A percentile compares a stretch with the other conserved stretches of the same genome.
Conservation (phyloP, 257 asterid genomes). For the Perilla frutescens region DNA sequence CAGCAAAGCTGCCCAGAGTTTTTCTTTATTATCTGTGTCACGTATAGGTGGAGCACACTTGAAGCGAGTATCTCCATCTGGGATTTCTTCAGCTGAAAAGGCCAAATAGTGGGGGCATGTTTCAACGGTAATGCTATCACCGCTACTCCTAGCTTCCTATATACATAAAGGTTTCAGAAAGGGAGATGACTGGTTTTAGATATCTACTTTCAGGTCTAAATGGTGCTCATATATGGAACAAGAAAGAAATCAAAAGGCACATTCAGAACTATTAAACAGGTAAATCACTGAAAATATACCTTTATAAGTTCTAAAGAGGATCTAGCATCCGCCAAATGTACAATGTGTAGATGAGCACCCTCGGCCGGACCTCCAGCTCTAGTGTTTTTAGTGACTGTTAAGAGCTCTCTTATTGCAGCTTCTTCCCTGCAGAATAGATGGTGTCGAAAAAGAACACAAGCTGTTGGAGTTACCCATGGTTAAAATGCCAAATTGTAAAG, state of each 20-base stretch:
- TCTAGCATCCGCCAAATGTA: constrained; percentile 88
- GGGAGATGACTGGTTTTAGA: no score
- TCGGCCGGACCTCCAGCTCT: constrained; percentile 79
- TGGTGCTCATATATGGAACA: neutral
- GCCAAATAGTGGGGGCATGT: constrained; percentile 99
- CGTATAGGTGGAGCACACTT: constrained; percentile 99
- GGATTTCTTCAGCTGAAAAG: constrained; percentile 91
- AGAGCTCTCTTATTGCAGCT: constrained; percentile 83
- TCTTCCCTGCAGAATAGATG: constrained; percentile 70
- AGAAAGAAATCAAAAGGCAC: neutral
- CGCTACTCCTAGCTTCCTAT: constrained; percentile 83
- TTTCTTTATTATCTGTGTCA: constrained; percentile 71
- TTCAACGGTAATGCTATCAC: constrained; percentile 88
- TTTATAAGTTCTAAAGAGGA: constrained; percentile 79
- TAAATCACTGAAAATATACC: constrained; percentile 42
- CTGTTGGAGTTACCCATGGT: neutral
- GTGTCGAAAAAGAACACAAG: neutral
- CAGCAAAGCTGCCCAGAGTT: constrained; percentile 85
- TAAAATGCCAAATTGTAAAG: neutral
- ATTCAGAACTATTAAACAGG: neutral
- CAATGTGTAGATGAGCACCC: constrained; percentile 97
- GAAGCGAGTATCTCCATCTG: constrained; percentile 95
- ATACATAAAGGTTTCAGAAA: constrained; percentile 2
- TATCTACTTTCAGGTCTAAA: no score
- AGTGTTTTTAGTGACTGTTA: constrained; percentile 63